Conservation (phyloP, 2,329 filamentous ascomycete species). For the Escovopsis weberi region DNA sequence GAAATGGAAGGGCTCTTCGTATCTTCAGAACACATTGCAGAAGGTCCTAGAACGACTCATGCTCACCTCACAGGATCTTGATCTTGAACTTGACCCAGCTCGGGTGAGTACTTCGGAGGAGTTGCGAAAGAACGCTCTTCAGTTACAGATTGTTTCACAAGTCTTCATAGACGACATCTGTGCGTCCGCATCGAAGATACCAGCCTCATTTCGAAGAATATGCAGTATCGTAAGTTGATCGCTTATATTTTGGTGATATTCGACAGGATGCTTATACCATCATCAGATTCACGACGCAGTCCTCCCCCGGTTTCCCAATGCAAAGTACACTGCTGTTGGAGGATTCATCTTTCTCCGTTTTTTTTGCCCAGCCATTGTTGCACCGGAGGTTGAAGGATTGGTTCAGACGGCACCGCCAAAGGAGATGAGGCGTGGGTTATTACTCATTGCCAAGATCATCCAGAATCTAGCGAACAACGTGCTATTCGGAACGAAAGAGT, state of each 20-base stretch:
- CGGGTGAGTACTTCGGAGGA: slow-evolving; percentile 46
- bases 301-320: slow-evolving; percentile 48
- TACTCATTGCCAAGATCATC: slow-evolving; percentile 57
- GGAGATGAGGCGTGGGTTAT: slow-evolving; percentile 52
- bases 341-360: slow-evolving; percentile 59
- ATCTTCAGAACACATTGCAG: slow-evolving; percentile 49
- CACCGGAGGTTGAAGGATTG: slow-evolving; percentile 53
- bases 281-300: slow-evolving; percentile 46
- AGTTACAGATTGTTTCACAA: slow-evolving; percentile 52
- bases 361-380: slow-evolving; percentile 59
- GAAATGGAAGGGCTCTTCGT: slow-evolving; percentile 53
- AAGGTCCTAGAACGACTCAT: slow-evolving; percentile 53
- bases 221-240: slow-evolving; percentile 43
- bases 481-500: slow-evolving; percentile 56
- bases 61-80: slow-evolving; percentile 50
- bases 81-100: slow-evolving; percentile 52
- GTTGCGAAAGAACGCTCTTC: slow-evolving; percentile 49
- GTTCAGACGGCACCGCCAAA: slow-evolving; percentile 46
- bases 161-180: slow-evolving; percentile 60
- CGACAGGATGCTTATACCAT: background rate
- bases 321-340: slow-evolving; percentile 58
- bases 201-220: slow-evolving; percentile 49
- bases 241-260: background rate
- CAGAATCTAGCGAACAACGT: slow-evolving; percentile 61
- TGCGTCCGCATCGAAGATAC: slow-evolving; percentile 45